Base-by-base conservation (phyloP, 2,329 filamentous ascomycete species). In the Coniochaeta hoffmannii region DNA sequence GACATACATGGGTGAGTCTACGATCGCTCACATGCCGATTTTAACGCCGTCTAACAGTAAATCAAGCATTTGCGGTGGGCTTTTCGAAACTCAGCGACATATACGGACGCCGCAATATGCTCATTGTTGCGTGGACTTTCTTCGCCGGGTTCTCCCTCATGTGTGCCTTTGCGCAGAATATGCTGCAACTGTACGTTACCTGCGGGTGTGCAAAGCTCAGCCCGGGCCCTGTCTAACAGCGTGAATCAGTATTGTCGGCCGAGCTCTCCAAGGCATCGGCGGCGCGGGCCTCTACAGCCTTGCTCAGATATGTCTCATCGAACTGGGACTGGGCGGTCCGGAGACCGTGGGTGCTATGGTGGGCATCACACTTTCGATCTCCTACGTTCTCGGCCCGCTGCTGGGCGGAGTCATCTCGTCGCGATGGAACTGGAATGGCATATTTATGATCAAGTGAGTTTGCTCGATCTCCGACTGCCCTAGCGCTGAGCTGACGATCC, bases 281-380 rank as follows among this genome's bases (percentile, higher is more conserved):
- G 83, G 80, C 1, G 82, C 83, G 9, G 82, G 82, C 0, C 68
- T 86, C 24, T 86, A 85, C 65, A 83, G 80, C 59, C 66, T 85
- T 41, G 77, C 79, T 1, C 79, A 85, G 56, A 79, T 83, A 53
- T 75, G 76, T 12, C 71, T 85, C 1, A 73, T 82, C 28, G 81
- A 84, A 58, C 72, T 84, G 53, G 78, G 80, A 0, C 81, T 79
- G 12, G 72, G 71, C 3, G 69, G 79, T 8, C 79, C 80, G 3
- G 76, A 77, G 53, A 63, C 82, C 15, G 76, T 83, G 41, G 79
- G 81, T 2, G 78, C 77, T 26, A 69, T 82, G 61, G 72, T 83
- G 14, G 81, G 80, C 7, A 71, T 77, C 32, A 83, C 80, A 2
- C 73, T 84, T 5, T 79, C 80, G 1, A 68, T 81, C 12, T 78